A percentile compares a stretch with the other conserved stretches of the same genome.
Conservation (phyloP, 2,329 filamentous ascomycete genomes). For the Penicillium sp. region DNA sequence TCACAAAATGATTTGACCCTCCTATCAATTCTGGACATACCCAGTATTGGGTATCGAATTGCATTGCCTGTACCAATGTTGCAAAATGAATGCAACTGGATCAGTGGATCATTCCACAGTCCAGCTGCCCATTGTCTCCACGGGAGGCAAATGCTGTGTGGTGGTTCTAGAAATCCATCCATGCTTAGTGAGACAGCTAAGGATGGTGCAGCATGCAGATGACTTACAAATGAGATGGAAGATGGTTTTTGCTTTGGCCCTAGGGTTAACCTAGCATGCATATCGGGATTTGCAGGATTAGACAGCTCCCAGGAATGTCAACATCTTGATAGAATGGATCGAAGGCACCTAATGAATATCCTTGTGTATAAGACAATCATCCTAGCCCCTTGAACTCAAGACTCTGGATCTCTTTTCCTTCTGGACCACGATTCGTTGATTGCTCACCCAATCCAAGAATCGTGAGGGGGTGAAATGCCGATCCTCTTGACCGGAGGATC, state of each 20-base stretch:
- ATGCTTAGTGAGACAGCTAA: slow-evolving; percentile 14
- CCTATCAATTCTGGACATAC: too few relatives aligned
- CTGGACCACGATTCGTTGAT: too few relatives aligned
- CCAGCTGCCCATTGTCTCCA: too few relatives aligned
- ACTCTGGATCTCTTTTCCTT: slow-evolving; percentile 12
- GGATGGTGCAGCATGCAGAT: slow-evolving; percentile 15
- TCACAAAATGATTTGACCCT: too few relatives aligned
- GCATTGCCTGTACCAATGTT: too few relatives aligned
- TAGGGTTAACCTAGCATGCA: slow-evolving; percentile 5
- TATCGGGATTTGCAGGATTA: slow-evolving; percentile 1
- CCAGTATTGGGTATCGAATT: too few relatives aligned
- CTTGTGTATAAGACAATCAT: too few relatives aligned
- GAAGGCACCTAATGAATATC: too few relatives aligned
- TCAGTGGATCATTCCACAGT: too few relatives aligned
- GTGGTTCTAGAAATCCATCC: background rate
- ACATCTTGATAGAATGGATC: too few relatives aligned
- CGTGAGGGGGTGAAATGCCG: slow-evolving; percentile 8
- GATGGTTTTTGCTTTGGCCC: slow-evolving; percentile 1
- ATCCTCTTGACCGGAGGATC: slow-evolving; percentile 9
- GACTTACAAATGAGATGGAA: slow-evolving; percentile 15
- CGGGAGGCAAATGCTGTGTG: slow-evolving; percentile 7
- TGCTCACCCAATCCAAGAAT: slow-evolving; percentile 8
- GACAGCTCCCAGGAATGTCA: background rate
- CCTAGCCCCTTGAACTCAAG: background rate
- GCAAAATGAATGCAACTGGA: too few relatives aligned